phyloP scores from a whole-genome alignment of 495 filamentous ascomycete species.

The Podospora pseudocomata region DNA sequence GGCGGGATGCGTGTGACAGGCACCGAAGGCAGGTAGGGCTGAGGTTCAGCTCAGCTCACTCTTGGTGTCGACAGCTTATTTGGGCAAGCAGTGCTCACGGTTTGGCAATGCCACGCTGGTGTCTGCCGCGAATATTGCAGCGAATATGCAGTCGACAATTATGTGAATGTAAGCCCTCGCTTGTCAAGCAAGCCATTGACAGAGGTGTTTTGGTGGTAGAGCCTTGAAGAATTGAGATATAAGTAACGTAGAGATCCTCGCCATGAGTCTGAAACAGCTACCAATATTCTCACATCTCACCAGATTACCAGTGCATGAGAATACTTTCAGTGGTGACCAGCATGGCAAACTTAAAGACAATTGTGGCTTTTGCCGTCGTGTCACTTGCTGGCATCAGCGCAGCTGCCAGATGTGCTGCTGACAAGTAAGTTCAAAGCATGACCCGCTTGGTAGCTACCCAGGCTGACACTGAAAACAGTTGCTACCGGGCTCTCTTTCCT shows the following conservation, averaged over 20 bases:
- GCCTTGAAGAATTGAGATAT: too few relatives aligned
- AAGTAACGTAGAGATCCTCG: too few relatives aligned
- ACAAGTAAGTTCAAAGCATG: background rate
- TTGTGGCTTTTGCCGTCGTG: background rate
- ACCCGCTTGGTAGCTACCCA: background rate
- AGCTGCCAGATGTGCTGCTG: background rate
- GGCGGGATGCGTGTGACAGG: background rate
- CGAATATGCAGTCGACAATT: background rate
- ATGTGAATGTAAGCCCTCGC: background rate
- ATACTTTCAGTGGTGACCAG: background rate
- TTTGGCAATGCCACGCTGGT: background rate
- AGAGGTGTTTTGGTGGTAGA: too few relatives aligned
- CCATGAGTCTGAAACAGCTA: too few relatives aligned
- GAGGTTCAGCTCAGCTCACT: background rate
- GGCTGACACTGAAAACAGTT: slow-evolving; percentile 14
- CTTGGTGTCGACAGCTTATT: background rate
- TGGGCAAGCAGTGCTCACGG: background rate
- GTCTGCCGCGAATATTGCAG: background rate
- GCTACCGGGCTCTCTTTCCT: slow-evolving; percentile 26
- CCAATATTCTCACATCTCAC: too few relatives aligned
- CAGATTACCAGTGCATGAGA: too few relatives aligned
- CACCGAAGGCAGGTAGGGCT: background rate
- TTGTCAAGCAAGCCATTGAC: background rate
- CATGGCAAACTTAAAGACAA: background rate
- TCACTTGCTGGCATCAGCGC: background rate